These are phyloP conservation scores for Diaporthe ampelina DNA, from an alignment of 2,329 filamentous ascomycete genomes.

Conservation along the genomic window DNA sequence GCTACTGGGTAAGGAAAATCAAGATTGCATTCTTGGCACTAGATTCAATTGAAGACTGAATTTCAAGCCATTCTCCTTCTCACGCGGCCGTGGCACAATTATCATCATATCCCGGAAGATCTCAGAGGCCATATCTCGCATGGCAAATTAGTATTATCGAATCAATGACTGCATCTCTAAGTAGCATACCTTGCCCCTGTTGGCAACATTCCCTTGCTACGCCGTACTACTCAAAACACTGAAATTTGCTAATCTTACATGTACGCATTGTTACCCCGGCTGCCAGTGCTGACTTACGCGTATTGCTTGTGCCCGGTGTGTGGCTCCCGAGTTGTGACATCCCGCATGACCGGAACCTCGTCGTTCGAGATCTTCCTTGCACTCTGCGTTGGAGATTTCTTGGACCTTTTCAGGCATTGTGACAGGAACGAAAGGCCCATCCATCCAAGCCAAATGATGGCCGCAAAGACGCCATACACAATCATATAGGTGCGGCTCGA, in stretches of 20 bases:
- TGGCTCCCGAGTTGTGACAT: not conserved
- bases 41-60: too few species aligned
- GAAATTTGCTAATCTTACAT: not conserved
- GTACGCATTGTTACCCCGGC: not conserved
- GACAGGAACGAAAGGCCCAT: conserved; percentile 30
- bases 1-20: too few species aligned
- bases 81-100: too few species aligned
- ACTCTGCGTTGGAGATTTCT: conserved; percentile 2
- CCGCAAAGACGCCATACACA: conserved; percentile 45
- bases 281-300: not conserved
- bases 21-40: too few species aligned
- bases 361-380: conserved; percentile 16
- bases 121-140: too few species aligned
- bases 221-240: not conserved
- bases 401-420: conserved; percentile 23
- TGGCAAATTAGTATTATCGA: not conserved
- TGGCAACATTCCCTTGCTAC: not conserved
- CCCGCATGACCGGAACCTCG: conserved; percentile 11
- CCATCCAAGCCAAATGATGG: conserved; percentile 45
- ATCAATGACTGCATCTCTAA: not conserved
- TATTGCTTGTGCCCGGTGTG: not conserved
- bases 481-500: conserved; percentile 43
- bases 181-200: not conserved
- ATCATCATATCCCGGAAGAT: not conserved
- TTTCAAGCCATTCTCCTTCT: too few species aligned